These are phyloP conservation scores for Xylariales sp. DNA, from an alignment of 2,329 filamentous ascomycete genomes.

Conservation along the genomic window DNA sequence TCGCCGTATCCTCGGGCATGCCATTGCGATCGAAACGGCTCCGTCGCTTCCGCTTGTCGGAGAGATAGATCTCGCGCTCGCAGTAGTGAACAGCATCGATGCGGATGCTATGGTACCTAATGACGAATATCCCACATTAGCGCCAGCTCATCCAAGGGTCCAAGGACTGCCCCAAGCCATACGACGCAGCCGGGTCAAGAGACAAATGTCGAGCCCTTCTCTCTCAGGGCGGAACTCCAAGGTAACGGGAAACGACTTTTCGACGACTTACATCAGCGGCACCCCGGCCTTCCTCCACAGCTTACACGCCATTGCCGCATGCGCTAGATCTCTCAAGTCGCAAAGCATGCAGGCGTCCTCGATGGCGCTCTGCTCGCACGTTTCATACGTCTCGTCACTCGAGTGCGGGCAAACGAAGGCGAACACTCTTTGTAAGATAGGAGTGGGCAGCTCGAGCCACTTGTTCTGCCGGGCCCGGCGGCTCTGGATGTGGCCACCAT, in stretches of 20 bases:
- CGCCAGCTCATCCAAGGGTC: slow-evolving; percentile 11
- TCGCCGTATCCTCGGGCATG: slow-evolving; percentile 74
- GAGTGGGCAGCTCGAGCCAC: slow-evolving; percentile 52
- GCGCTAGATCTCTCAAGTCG: slow-evolving; percentile 81
- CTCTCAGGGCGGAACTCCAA: too few relatives aligned
- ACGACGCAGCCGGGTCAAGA: too few relatives aligned
- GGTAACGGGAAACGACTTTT: too few relatives aligned
- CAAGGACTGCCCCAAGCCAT: too few relatives aligned
- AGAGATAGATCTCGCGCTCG: slow-evolving; percentile 74
- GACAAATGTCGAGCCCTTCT: too few relatives aligned
- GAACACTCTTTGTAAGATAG: slow-evolving; percentile 75
- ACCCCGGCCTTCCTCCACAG: slow-evolving; percentile 59
- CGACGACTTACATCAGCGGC: slow-evolving; percentile 61
- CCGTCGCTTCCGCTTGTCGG: slow-evolving; percentile 71
- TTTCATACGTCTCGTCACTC: slow-evolving; percentile 71
- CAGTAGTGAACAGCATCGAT: slow-evolving; percentile 96
- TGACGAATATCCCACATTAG: too few relatives aligned
- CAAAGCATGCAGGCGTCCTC: slow-evolving; percentile 89
- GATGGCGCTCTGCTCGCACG: slow-evolving; percentile 73
- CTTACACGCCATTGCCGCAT: slow-evolving; percentile 70
- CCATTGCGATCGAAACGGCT: slow-evolving; percentile 72
- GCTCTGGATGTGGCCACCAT: slow-evolving; percentile 12
- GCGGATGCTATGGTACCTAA: slow-evolving; percentile 82
- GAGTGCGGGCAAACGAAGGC: slow-evolving; percentile 78
- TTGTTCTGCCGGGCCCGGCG: slow-evolving; percentile 6